Evolutionary conservation across 805 yeast species (phyloP).

Genomic region (Lachancea sp.): DNA sequence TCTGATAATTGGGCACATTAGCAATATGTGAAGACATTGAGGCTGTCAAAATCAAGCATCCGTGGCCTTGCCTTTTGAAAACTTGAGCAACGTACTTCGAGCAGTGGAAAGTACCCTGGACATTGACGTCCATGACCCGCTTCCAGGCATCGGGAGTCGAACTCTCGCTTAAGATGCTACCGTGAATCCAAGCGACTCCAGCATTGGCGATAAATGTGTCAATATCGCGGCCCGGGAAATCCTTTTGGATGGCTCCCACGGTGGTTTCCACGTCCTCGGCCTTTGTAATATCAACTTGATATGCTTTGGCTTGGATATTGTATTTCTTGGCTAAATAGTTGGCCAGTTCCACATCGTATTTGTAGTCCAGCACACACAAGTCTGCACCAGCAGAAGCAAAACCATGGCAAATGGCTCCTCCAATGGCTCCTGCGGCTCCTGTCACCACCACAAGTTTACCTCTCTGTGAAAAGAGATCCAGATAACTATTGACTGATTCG

Average conservation of each 20-base stretch:
- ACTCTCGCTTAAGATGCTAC: conserved; percentile 41
- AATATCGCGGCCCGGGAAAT: conserved; percentile 63
- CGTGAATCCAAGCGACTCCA: conserved; percentile 79
- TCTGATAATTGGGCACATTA: conserved; percentile 81
- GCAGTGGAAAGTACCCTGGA: conserved; percentile 75
- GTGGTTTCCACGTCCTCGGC: conserved; percentile 24
- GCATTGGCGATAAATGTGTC: conserved; percentile 88
- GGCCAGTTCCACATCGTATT: conserved; percentile 16
- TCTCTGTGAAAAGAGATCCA: conserved; percentile 68
- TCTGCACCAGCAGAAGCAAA: conserved; percentile 80
- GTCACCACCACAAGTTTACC: conserved; percentile 79
- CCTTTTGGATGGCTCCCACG: conserved; percentile 40
- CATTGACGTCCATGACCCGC: conserved; percentile 65
- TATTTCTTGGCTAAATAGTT: conserved; percentile 36
- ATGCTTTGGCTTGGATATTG: conserved; percentile 56
- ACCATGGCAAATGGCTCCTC: conserved; percentile 73
- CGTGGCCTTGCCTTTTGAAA: conserved; percentile 59
- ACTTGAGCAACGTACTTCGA: conserved; percentile 67
- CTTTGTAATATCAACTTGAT: conserved; percentile 30
- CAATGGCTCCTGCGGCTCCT: conserved; percentile 84
- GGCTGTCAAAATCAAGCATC: conserved; percentile 63
- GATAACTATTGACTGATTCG: conserved; percentile 14
- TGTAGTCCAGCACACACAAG: conserved; percentile 17
- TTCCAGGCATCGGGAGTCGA: conserved; percentile 52
- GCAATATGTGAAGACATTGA: conserved; percentile 86